Base-by-base conservation (phyloP, 345 rosid genomes). In the Linum usitatissimum region DNA sequence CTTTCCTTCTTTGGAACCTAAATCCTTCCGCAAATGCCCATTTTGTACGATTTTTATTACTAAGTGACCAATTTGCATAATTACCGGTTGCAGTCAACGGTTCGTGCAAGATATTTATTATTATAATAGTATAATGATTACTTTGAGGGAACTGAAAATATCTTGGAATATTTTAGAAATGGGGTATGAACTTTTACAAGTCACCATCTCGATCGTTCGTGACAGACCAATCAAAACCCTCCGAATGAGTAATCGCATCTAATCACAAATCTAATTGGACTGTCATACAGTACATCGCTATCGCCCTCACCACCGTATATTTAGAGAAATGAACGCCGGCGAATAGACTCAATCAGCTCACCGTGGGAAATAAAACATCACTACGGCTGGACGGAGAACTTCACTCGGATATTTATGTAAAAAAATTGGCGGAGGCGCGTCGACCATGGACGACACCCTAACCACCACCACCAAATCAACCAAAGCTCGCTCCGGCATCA, bases 371-470 rank as follows among this genome's bases (percentile, higher is more conserved):
- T 14, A 1, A 12, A 40, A 40, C 14, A 45, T 6, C 14, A 15
- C 2, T 12, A 15, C 51, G 51, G 4, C 17, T 9, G 38, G 28
- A 34, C 51, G 51, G 15, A 45, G 17, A 45, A 45, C 17, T 45
- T 45, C 10, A 3, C 51, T 45, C 51, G 1, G 51, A 10, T 6
- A 45, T 45, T 45, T 45, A 45, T 45, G 51, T 10, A 34, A 45
- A 45, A 0, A 10, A 0, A 4, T 13, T 57, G 67, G 70, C 58
- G 64, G 51, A 8, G 51, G 51, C 51, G 51, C 51, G 51, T 12
- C 67, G 10, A 39, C 17, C 40, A 66, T 66, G 73, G 67, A 66
- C 54, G 60, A 54, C 56, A 39, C 45, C 38, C 38, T 34, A 34
- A 34, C 38, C 38, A 57, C 60, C 30, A 38, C 51, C n/a, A 18